phyloP scores from a whole-genome alignment of 176 grass and related monocot genomes.

The Lolium perenne region DNA sequence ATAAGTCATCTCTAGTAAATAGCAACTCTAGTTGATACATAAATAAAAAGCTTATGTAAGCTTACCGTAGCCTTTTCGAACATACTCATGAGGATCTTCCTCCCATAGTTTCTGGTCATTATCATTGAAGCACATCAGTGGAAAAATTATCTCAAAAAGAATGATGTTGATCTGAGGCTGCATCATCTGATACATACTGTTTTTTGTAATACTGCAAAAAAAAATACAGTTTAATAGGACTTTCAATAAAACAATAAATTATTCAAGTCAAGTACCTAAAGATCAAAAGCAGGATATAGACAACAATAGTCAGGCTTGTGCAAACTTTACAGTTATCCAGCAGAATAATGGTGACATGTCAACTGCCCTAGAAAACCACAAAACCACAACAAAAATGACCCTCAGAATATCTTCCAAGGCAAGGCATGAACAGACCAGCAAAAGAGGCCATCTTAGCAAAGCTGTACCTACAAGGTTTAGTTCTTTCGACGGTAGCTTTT shows the following conservation, averaged over 20 bases:
- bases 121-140: constrained; percentile 97
- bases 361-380: constrained; percentile 8
- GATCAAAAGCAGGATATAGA: not conserved
- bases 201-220: constrained; percentile 85
- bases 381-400: constrained; percentile 13
- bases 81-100: constrained; percentile 99
- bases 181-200: constrained; percentile 93
- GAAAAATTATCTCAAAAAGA: constrained; percentile 95
- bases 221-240: constrained; percentile 27
- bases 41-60: constrained; percentile 31
- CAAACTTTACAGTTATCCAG: not conserved
- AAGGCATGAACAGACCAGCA: not conserved
- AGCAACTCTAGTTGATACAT: constrained; percentile 24
- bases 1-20: constrained; percentile 19
- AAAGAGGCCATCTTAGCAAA: not conserved
- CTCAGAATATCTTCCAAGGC: constrained; percentile 6
- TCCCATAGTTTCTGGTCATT: constrained; percentile 93
- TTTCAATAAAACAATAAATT: not conserved
- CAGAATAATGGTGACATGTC: not conserved
- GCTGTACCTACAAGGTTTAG: not conserved
- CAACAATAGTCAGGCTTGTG: not conserved
- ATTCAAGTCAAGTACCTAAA: not conserved
- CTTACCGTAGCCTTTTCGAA: constrained; percentile 96
- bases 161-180: constrained; percentile 82
- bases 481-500: not conserved